phyloP scores from a whole-genome alignment of 164 flowering plant species.

The grape (Vitis vinifera) region DNA sequence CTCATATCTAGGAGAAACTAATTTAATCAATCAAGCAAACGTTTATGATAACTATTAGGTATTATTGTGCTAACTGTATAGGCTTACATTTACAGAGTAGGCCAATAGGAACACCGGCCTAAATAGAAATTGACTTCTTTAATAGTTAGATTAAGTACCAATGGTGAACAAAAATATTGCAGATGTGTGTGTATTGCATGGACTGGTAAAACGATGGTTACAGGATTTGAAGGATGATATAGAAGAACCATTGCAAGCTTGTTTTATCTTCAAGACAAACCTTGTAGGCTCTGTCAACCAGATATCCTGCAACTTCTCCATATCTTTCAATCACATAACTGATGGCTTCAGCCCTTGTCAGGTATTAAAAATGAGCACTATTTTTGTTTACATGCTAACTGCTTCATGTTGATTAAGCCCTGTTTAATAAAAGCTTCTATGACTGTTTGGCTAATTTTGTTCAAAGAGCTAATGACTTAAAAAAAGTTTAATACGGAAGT shows the following conservation, averaged over 20 bases:
- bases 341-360: constrained; percentile 64
- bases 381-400: not conserved
- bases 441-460: too few relatives aligned
- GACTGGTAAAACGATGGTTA: constrained; percentile 71
- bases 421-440: too few relatives aligned
- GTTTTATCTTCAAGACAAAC: constrained; percentile 54
- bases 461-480: too few relatives aligned
- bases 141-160: too few relatives aligned
- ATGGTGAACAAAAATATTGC: constrained; percentile 15
- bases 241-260: constrained; percentile 61
- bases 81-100: too few relatives aligned
- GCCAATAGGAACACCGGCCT: too few relatives aligned
- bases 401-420: too few relatives aligned
- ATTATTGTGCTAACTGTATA: too few relatives aligned
- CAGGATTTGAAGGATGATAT: constrained; percentile 64
- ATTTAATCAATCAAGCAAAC: not conserved
- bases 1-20: not conserved
- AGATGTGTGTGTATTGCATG: constrained; percentile 55
- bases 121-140: too few relatives aligned
- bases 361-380: constrained; percentile 36
- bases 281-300: constrained; percentile 49
- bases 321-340: constrained; percentile 40
- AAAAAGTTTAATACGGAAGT: too few relatives aligned
- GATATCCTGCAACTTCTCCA: constrained; percentile 62
- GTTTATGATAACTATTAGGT: too few relatives aligned